Base-by-base conservation (phyloP, 345 rosid genomes). In the Eucalyptus coolabah region DNA sequence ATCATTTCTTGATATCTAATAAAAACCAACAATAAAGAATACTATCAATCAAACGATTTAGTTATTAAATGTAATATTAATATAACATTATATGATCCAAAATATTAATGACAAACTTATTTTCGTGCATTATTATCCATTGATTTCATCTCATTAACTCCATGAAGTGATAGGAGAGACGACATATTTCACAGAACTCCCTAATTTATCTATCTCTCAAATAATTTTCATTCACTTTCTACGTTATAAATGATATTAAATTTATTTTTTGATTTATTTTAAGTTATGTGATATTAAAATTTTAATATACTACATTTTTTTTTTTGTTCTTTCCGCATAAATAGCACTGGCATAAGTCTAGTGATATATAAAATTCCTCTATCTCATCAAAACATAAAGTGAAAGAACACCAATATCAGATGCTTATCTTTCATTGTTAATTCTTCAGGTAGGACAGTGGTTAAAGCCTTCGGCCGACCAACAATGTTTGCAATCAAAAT, bases 111-210 rank as follows among this genome's bases (percentile, higher is more conserved):
- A 59, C 14, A 59, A 59, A 59, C 2, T 24, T 59, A 59, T 53
- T 28, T 59, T 59, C 0, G 15, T 59, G n/a, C n/a, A 59, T 59
- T 26, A 26, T 24, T 12, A 12, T 59, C 7, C 65, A 26, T 59
- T 26, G 6, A 59, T 59, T 59, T 59, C 65, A 59, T 59, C 65
- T 59, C 0, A 59, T 59, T 59, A 59, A 11, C n/a, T 59, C 5
- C 65, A 59, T 59, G 65, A 59, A 59, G 0, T 59, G 1, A 59
- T 6, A 9, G 0, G n/a, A 59, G 0, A 12, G 1, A 0, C 7
- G 2, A 1, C 65, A 59, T 26, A 59, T 59, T 26, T 59, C n/a
- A 59, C 0, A 59, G 2, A 11, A 59, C n/a, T 59, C 65, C n/a
- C n/a, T 59, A 26, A 5, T 26, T 59, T 59, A 59, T 59, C 15